Percentiles rank a stretch among this genome's conserved stretches.
Evolutionary conservation across 169 alveolate genomes (phyloP).

Genomic region (Eimeria necatrix): DNA sequence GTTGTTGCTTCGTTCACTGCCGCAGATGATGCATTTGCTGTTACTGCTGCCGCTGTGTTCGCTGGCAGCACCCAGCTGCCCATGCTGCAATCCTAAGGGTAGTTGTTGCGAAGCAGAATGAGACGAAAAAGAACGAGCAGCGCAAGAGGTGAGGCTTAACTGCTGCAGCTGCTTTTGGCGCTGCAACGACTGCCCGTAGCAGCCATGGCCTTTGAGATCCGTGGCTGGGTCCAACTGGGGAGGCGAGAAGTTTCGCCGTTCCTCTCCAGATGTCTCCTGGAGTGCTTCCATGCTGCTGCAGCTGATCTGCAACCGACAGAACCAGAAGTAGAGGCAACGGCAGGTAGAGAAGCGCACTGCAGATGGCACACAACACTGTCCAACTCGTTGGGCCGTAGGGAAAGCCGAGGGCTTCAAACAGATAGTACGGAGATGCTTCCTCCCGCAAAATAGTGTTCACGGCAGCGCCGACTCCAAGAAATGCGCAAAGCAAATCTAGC

Average conservation of each 20-base stretch:
- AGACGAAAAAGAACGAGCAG: not conserved
- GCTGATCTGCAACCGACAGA: not conserved
- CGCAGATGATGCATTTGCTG: not conserved
- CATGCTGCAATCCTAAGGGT: not conserved
- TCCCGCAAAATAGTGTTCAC: conserved; percentile 7
- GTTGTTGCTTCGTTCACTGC: too few species aligned
- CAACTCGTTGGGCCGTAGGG: conserved; percentile 21
- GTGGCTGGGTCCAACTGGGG: not conserved
- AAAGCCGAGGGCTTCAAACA: not conserved
- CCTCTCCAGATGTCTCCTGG: not conserved
- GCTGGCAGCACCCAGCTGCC: conserved; percentile 18
- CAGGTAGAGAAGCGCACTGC: not conserved
- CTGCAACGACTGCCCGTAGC: not conserved
- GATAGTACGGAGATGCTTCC: not conserved
- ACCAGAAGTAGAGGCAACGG: conserved; percentile 1
- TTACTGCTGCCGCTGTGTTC: not conserved
- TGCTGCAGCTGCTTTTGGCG: not conserved
- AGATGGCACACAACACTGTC: not conserved
- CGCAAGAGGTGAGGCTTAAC: conserved; percentile 1
- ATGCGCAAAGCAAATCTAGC: not conserved
- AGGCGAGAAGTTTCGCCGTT: not conserved
- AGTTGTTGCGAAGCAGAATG: not conserved
- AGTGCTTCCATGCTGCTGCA: not conserved
- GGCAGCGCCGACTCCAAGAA: not conserved
- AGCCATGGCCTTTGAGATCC: not conserved